These are phyloP conservation scores for Diplogelasinospora grovesii DNA, from an alignment of 495 filamentous ascomycete species.

Conservation along the genomic window DNA sequence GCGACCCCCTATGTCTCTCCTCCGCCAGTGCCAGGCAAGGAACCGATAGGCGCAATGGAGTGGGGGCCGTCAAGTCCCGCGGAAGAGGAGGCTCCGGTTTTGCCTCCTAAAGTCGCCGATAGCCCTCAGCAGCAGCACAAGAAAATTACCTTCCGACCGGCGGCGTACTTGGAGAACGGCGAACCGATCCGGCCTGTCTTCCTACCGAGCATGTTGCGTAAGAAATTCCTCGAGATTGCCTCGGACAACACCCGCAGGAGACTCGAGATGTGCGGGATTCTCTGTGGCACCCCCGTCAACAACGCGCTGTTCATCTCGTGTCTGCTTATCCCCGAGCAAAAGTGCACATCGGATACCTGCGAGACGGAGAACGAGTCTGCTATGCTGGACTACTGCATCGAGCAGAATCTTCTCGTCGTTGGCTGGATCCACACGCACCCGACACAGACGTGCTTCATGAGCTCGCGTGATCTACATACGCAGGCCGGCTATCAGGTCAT, in stretches of 20 bases:
- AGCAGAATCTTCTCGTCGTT: slow-evolving; percentile 77
- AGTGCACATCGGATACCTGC: slow-evolving; percentile 83
- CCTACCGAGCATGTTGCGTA: slow-evolving; percentile 67
- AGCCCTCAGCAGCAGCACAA: slow-evolving; percentile 19
- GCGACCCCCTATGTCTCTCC: neutral
- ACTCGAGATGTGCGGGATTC: slow-evolving; percentile 88
- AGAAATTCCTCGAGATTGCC: slow-evolving; percentile 64
- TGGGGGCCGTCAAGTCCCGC: slow-evolving; percentile 4
- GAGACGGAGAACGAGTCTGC: slow-evolving; percentile 80
- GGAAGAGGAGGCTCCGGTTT: slow-evolving; percentile 20
- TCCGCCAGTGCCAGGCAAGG: slow-evolving; percentile 21
- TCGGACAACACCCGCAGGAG: slow-evolving; percentile 68
- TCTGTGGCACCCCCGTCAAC: slow-evolving; percentile 83
- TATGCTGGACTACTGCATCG: slow-evolving; percentile 81
- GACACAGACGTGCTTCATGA: slow-evolving; percentile 96
- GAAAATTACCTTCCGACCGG: slow-evolving; percentile 66
- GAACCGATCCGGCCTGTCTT: slow-evolving; percentile 80
- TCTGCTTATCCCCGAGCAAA: slow-evolving; percentile 86
- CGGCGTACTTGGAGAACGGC: slow-evolving; percentile 83
- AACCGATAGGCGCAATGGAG: slow-evolving; percentile 5
- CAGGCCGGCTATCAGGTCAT: slow-evolving; percentile 89
- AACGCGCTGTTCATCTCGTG: slow-evolving; percentile 88
- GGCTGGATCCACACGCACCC: slow-evolving; percentile 99
- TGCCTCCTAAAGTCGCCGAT: slow-evolving; percentile 32
- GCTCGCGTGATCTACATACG: slow-evolving; percentile 85